Evolutionary conservation across 352 stramenopile species (phyloP).

Genomic region (Pythium vanterpoolii): DNA sequence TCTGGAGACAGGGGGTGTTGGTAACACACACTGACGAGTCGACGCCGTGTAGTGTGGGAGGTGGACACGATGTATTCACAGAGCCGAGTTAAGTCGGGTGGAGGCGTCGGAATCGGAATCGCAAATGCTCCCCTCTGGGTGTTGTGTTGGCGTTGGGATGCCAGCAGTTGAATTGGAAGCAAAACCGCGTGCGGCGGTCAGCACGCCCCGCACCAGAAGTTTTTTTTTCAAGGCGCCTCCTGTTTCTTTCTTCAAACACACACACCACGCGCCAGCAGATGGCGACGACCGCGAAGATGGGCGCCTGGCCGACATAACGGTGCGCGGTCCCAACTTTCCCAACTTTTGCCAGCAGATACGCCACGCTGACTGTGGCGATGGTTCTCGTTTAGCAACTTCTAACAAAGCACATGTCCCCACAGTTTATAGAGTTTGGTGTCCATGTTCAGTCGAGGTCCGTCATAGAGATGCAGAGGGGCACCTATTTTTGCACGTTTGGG

Average conservation of each 20-base stretch:
- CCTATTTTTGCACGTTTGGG: no score
- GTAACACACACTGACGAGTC: no score
- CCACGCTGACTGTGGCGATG: neutral
- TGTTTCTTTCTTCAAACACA: slow-evolving; percentile 7
- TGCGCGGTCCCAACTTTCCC: neutral
- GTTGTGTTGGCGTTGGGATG: neutral
- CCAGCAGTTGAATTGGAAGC: neutral
- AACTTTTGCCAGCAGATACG: neutral
- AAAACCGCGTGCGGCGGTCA: neutral
- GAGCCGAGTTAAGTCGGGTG: neutral
- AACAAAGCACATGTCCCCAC: neutral
- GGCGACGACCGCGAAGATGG: slow-evolving; percentile 9
- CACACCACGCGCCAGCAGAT: neutral
- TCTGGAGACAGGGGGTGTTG: neutral
- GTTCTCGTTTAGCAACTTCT: no score
- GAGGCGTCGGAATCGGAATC: neutral
- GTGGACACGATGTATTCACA: neutral
- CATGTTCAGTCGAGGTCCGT: neutral
- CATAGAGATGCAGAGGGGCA: no score
- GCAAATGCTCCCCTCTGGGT: neutral
- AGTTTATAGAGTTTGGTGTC: neutral
- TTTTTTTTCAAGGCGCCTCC: neutral
- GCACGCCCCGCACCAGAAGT: no score
- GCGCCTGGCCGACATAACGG: neutral
- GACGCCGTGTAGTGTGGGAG: neutral